A percentile compares a stretch with the other conserved stretches of the same genome.
Evolutionary conservation across 1,284 basidiomycete genomes (phyloP).

Genomic region (Thecaphora thlaspeos): DNA sequence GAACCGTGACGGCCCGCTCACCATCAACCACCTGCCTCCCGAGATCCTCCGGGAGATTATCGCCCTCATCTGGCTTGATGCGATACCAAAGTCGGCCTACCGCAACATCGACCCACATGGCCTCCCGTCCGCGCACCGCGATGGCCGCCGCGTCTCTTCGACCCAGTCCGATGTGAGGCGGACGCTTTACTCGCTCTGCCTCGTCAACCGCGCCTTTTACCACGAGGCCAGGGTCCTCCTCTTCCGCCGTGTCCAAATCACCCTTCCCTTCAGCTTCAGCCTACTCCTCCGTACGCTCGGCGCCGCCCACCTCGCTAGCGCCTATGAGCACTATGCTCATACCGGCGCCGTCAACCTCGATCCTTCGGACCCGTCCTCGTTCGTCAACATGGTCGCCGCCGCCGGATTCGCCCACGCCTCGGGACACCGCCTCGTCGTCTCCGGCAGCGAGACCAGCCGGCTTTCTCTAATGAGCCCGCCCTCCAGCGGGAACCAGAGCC

Average conservation of each 20-base stretch:
- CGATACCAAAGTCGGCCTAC: conserved; percentile 46
- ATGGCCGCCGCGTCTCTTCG: conserved; percentile 45
- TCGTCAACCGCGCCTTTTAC: conserved; percentile 51
- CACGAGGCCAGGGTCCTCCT: conserved; percentile 49
- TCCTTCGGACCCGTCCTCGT: conserved; percentile 38
- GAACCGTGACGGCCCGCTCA: neutral
- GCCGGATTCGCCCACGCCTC: conserved; percentile 49
- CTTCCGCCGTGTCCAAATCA: conserved; percentile 53
- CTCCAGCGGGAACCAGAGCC: conserved; percentile 23
- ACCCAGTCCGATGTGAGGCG: conserved; percentile 43
- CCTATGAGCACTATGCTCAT: conserved; percentile 42
- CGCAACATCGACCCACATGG: conserved; percentile 52
- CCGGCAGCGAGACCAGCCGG: conserved; percentile 7
- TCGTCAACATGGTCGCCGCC: conserved; percentile 49
- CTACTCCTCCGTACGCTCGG: conserved; percentile 46
- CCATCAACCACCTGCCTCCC: conserved; percentile 38
- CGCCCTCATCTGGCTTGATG: conserved; percentile 45
- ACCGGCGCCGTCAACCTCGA: conserved; percentile 39
- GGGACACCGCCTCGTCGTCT: conserved; percentile 40
- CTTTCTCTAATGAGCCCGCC: conserved; percentile 7
- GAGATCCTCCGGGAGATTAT: conserved; percentile 47
- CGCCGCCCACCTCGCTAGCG: conserved; percentile 42
- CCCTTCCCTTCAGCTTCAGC: conserved; percentile 51
- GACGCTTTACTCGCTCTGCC: conserved; percentile 50
- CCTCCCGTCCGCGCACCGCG: conserved; percentile 48